Base-by-base conservation (phyloP, 2,329 filamentous ascomycete species). In the Fusarium scirpi region DNA sequence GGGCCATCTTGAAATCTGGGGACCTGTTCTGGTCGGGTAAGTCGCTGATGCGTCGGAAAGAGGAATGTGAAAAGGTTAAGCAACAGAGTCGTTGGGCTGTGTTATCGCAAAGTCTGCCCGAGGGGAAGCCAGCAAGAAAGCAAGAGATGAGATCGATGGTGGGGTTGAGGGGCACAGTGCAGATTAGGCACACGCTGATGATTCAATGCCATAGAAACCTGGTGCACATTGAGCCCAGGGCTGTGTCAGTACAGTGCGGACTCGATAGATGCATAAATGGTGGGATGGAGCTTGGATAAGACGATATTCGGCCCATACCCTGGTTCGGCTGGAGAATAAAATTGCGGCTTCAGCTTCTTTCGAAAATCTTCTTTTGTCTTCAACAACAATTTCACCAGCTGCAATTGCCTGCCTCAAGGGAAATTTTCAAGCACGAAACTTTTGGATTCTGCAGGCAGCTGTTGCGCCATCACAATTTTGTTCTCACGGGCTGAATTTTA, bases 121-220 rank as follows among this genome's bases (percentile, higher is more conserved):
- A 77, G 69, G 69, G 63, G 66, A 63, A 60, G 59, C 62, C 71
- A 59, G 55, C 55, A 62, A 45, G 66, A 45, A 58, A 58, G 51
- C 63, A 54, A 54, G 53, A 65, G 64, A 65, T 71, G 67, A 69
- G 75, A 68, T 78, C 76, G 74, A 74, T 78, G 77, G 78, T 78
- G 78, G 76, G 77, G 76, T 77, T 77, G 75, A 76, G 76, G 78
- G 78, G 76, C 77, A 80, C 78, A 78, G 77, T 79, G 77, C 76
- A 77, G 65, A 78, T 79, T 78, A 55, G 69, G 73, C 69, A 69
- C 49, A 73, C 43, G 47, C 60, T 45, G 59, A 48, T 12, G 32
- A 40, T 41, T 52, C 46, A 43, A 29, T 62, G 57, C 62, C 51
- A 52, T 38, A 59, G 57, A 66, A 73, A 71, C 62, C 27, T 25